Base-by-base conservation (phyloP, 139 green algal species). In the Micractinium conductrix region DNA sequence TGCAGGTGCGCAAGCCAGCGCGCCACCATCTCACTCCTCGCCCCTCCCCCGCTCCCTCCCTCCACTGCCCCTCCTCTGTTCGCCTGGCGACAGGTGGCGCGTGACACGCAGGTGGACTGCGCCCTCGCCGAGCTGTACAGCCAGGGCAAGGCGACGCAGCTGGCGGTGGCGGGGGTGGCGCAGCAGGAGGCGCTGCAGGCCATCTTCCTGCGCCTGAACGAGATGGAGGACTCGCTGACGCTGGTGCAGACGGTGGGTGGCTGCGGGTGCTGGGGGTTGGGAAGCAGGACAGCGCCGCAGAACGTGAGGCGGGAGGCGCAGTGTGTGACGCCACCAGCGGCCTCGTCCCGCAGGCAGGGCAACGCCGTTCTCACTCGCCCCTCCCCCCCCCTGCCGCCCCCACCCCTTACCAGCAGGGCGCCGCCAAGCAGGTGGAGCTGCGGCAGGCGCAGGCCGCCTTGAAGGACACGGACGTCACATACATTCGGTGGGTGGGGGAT, bases 111-210 rank as follows among this genome's bases (percentile, higher is more conserved):
- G 37, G 83, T 93, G 0, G 90, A 93, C 71, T 93, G 90, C 76
- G 87, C 89, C 33, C 83, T 93, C 19, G 87, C 90, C 22, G 90
- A 93, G 82, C 79, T 93, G 38, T 89, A 92, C 69, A 70, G 84
- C 30, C 65, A 40, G 78, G 55, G 50, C 17, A 63, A 74, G 43
- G 30, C 44, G 26, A 85, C 80, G 16, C 79, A 91, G 70, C 40
- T 67, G 40, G 35, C 78, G 0, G 58, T 88, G 48, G 44, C 40
- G 17, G 26, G 48, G 42, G 30, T 83, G 33, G 69, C 53, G 22
- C 71, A 90, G 45, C 19, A 86, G 2, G 87, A 92, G 37, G 83
- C 90, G 2, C 85, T 93, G 48, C 72, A 88, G n/a, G 62, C 83
- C 14, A 78, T 93, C 8, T 88, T 85, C 83, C 70, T 44, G 7